Evolutionary conservation across 179 eudicot genomes (phyloP).

Genomic region (Beta macrorhiza): DNA sequence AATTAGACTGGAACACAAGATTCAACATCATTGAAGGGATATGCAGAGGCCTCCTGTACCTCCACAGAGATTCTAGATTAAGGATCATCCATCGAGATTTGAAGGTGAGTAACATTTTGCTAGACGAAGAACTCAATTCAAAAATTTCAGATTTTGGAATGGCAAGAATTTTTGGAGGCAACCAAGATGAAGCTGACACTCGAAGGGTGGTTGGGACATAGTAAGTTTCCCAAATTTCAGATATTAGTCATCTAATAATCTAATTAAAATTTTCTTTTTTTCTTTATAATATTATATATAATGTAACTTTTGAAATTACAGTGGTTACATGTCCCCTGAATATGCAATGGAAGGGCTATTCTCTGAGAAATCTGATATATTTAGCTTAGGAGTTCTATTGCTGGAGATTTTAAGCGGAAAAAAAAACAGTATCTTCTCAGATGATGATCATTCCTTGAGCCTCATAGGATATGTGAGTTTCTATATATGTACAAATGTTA

Average conservation of each 20-base stretch:
- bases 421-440: conserved; percentile 22
- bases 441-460: conserved; percentile 21
- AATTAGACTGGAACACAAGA: conserved; percentile 18
- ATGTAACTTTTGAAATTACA: conserved; percentile 3
- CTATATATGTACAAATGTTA: not conserved
- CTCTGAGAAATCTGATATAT: conserved; percentile 29
- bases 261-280: not conserved
- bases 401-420: conserved; percentile 25
- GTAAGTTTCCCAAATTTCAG: conserved; percentile 18
- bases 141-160: conserved; percentile 48
- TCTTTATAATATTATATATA: not conserved
- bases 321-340: conserved; percentile 34
- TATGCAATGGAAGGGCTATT: conserved; percentile 32
- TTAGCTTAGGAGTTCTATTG: conserved; percentile 28
- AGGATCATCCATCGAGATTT: conserved; percentile 31
- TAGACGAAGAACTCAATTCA: conserved; percentile 35
- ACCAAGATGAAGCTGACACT: conserved; percentile 37
- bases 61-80: conserved; percentile 46
- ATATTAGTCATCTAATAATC: not conserved
- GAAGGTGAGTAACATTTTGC: conserved; percentile 33
- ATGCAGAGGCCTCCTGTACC: conserved; percentile 40
- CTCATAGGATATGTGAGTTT: conserved; percentile 31
- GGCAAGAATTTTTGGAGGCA: conserved; percentile 38
- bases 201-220: conserved; percentile 40
- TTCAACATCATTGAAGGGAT: conserved; percentile 20